Percentiles rank a stretch among this genome's conserved stretches.
These are phyloP conservation scores for Chlorencoelia australis DNA, from an alignment of 2,329 filamentous ascomycete genomes.

Conservation along the genomic window DNA sequence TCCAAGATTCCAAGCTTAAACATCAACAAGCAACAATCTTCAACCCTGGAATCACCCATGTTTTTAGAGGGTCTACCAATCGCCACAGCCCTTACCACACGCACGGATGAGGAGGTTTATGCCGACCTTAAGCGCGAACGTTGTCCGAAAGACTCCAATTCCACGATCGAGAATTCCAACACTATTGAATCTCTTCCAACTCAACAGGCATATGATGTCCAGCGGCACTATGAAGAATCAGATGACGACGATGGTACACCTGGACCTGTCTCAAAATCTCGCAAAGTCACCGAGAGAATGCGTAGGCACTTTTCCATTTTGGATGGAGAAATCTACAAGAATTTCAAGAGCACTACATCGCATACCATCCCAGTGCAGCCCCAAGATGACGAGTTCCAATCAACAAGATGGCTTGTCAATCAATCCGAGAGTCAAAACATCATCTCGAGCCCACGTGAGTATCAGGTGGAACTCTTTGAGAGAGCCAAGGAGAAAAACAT, in stretches of 20 bases:
- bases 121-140: slow-evolving; percentile 24
- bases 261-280: slow-evolving; percentile 26
- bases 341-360: too few relatives aligned
- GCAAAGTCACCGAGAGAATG: slow-evolving; percentile 37
- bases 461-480: slow-evolving; percentile 87
- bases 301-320: slow-evolving; percentile 41
- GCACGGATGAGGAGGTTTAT: slow-evolving; percentile 23
- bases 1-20: too few relatives aligned
- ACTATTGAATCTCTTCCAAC: too few relatives aligned
- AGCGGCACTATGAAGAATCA: slow-evolving; percentile 13
- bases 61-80: too few relatives aligned
- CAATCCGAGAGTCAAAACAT: slow-evolving; percentile 37
- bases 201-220: too few relatives aligned
- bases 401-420: slow-evolving; percentile 24
- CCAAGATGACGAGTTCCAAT: slow-evolving; percentile 20
- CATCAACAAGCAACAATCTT: too few relatives aligned
- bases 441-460: slow-evolving; percentile 73
- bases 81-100: slow-evolving; percentile 17
- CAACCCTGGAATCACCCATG: too few relatives aligned
- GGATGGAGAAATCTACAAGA: too few relatives aligned
- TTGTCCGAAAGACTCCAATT: too few relatives aligned
- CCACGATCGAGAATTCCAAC: too few relatives aligned
- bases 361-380: slow-evolving; percentile 7
- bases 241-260: slow-evolving; percentile 15
- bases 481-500: slow-evolving; percentile 74